Conservation (phyloP, 352 stramenopile genomes). For the Globisporangium apiculatum region DNA sequence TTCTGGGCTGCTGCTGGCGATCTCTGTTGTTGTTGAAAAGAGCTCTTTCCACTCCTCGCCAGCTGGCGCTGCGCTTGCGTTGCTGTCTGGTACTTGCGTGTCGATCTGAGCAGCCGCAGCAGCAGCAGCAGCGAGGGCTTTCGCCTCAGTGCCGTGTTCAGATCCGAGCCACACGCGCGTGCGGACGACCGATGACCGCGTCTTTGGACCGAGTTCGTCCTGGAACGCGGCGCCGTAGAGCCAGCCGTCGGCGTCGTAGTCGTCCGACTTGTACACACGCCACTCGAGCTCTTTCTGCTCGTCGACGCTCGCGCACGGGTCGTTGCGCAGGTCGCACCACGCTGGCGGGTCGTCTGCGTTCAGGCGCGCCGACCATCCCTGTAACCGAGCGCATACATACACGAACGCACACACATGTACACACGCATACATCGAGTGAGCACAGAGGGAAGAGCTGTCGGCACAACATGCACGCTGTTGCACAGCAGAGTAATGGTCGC, state of each 20-base stretch:
- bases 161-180: constrained; percentile 73
- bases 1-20: neutral
- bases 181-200: constrained; percentile 56
- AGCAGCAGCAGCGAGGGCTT: constrained; percentile 5
- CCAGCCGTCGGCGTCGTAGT: constrained; percentile 85
- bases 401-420: too few relatives aligned
- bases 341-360: constrained; percentile 61
- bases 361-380: constrained; percentile 73
- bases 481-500: neutral
- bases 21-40: constrained; percentile 15
- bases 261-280: constrained; percentile 75
- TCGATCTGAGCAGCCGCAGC: neutral
- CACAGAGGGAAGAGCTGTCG: too few relatives aligned
- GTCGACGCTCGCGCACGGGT: constrained; percentile 37
- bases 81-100: constrained; percentile 2
- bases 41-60: constrained; percentile 32
- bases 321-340: constrained; percentile 48
- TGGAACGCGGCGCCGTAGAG: constrained; percentile 69
- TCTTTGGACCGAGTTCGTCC: constrained; percentile 57
- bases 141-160: constrained; percentile 24
- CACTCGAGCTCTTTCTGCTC: constrained; percentile 59
- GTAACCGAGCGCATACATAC: neutral
- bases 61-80: constrained; percentile 1
- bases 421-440: too few relatives aligned
- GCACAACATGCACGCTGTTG: too few relatives aligned